phyloP scores from a whole-genome alignment of 1,284 basidiomycete genomes.

The Ustilago curta region DNA sequence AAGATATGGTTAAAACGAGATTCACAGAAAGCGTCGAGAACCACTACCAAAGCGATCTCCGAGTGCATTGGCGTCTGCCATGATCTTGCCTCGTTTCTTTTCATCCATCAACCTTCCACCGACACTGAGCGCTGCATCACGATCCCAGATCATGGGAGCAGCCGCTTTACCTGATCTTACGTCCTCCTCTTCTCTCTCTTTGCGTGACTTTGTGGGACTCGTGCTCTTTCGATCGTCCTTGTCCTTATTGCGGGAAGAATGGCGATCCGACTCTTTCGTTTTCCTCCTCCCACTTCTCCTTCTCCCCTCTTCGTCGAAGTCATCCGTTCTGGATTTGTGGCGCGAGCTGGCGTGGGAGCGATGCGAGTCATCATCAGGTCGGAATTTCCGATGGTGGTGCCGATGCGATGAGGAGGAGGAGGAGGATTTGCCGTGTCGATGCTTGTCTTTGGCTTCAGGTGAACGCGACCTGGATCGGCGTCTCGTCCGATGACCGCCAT shows the following conservation, averaged over 20 bases:
- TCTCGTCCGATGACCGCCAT: constrained; percentile 9
- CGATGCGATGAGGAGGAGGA: constrained; percentile 4
- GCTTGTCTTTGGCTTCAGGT: constrained; percentile 10
- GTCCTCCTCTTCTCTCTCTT: constrained; percentile 44
- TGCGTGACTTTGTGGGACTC: constrained; percentile 24
- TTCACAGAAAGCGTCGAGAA: constrained; percentile 40
- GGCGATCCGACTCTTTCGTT: constrained; percentile 16
- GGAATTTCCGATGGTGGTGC: constrained; percentile 17
- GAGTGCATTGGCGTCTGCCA: constrained; percentile 44
- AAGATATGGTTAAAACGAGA: neutral
- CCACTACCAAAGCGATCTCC: constrained; percentile 50
- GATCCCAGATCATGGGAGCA: constrained; percentile 53
- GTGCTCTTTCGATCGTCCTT: constrained; percentile 19
- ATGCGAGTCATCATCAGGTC: constrained; percentile 18
- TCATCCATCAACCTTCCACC: constrained; percentile 54
- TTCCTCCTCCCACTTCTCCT: constrained; percentile 9
- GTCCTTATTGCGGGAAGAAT: constrained; percentile 15
- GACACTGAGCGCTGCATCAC: constrained; percentile 49
- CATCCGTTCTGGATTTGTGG: constrained; percentile 14
- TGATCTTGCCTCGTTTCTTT: constrained; percentile 34
- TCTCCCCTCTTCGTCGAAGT: constrained; percentile 22
- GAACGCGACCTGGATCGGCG: constrained; percentile 22
- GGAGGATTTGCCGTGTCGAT: constrained; percentile 1
- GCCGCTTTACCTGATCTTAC: constrained; percentile 34
- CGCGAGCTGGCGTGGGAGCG: constrained; percentile 19